Percentiles rank a stretch among this genome's conserved stretches.
phyloP scores from a whole-genome alignment of 2,329 filamentous ascomycete species.

The Fusarium scirpi region DNA sequence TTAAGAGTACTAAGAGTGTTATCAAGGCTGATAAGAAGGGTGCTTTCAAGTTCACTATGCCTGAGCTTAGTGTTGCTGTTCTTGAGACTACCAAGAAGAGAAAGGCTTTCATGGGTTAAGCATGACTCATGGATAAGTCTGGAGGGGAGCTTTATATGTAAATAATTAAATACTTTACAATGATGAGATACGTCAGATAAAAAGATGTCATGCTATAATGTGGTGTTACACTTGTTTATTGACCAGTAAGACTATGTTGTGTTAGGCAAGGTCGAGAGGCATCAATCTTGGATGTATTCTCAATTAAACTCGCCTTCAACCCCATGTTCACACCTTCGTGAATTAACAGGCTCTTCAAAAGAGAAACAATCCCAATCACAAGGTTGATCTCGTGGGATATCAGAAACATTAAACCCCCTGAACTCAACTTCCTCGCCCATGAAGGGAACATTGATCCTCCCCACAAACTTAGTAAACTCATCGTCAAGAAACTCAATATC shows the following conservation, averaged over 20 bases:
- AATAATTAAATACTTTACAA: background rate
- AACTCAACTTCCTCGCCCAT: background rate
- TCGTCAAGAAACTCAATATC: background rate
- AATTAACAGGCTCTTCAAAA: background rate
- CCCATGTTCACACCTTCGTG: background rate
- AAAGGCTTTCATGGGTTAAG: constrained; percentile 10
- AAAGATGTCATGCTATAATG: accelerated
- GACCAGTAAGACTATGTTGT: background rate
- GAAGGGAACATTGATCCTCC: background rate
- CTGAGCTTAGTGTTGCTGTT: constrained; percentile 67
- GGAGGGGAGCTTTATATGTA: background rate
- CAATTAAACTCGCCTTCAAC: background rate
- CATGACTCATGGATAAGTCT: accelerated
- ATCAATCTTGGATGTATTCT: background rate
- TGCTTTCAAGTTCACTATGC: constrained; percentile 64
- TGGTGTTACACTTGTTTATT: background rate
- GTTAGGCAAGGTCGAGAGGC: background rate
- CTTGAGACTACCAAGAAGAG: constrained; percentile 57
- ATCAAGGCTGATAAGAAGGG: constrained; percentile 60
- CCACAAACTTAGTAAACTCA: background rate
- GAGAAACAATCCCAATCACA: background rate
- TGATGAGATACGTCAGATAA: background rate
- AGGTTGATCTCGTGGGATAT: accelerated
- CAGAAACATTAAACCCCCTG: background rate
- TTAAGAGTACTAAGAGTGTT: constrained; percentile 55